phyloP scores from a whole-genome alignment of 306 rosid species.

The Vigna unguiculata region DNA sequence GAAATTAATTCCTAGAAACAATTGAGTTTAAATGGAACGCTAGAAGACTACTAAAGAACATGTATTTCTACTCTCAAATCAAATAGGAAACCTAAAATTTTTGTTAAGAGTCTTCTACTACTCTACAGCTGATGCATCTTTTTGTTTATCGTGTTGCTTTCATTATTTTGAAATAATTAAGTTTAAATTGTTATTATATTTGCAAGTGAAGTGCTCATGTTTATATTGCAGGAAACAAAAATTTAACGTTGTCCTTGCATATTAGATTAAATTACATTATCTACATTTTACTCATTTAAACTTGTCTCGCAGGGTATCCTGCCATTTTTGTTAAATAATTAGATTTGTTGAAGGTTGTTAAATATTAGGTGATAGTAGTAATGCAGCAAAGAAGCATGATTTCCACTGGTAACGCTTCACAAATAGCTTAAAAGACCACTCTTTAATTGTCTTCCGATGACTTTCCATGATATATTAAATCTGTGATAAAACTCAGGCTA shows the following conservation, averaged over 20 bases:
- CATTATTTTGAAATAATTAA: background rate
- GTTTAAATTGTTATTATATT: no score
- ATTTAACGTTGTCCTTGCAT: background rate
- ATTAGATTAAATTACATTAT: background rate
- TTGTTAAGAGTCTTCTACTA: background rate
- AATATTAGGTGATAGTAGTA: background rate
- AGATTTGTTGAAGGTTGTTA: background rate
- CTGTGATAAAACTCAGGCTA: background rate
- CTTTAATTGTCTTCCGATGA: constrained; percentile 1
- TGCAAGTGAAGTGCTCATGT: no score
- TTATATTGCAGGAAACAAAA: background rate
- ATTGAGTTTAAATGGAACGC: background rate
- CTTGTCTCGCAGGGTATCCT: background rate
- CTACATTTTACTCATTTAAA: background rate
- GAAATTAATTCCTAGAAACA: background rate
- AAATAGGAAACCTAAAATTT: background rate
- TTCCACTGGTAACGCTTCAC: background rate
- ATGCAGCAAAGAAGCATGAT: background rate
- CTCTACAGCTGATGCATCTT: background rate
- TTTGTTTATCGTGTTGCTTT: background rate
- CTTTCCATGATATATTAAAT: background rate
- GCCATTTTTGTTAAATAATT: background rate
- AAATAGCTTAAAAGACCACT: constrained; percentile 12
- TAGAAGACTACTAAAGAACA: background rate
- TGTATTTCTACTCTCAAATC: background rate